These are phyloP conservation scores for Inga oerstediana DNA, from an alignment of 306 rosid species.

Conservation along the genomic window DNA sequence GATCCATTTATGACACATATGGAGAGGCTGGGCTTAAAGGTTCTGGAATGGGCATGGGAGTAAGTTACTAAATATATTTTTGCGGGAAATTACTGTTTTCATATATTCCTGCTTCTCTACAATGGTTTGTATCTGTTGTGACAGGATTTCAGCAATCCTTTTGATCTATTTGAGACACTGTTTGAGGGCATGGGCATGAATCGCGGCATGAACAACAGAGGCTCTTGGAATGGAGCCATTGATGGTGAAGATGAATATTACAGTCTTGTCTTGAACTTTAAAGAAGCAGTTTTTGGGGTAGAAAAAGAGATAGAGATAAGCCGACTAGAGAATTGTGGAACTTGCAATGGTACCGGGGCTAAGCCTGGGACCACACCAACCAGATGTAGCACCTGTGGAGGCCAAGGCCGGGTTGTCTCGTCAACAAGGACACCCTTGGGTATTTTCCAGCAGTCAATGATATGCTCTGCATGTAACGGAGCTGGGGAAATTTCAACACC, in stretches of 20 bases:
- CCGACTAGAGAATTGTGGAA: constrained; percentile 84
- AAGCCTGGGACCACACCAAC: constrained; percentile 92
- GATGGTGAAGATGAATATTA: constrained; percentile 76
- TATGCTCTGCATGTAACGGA: constrained; percentile 93
- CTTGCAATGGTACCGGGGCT: constrained; percentile 94
- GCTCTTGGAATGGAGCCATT: constrained; percentile 49
- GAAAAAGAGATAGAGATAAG: constrained; percentile 93
- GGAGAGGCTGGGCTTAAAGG: constrained; percentile 99
- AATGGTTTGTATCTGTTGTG: constrained; percentile 21
- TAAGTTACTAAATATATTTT: constrained; percentile 52
- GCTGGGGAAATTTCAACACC: constrained; percentile 88
- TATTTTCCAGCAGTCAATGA: constrained; percentile 98
- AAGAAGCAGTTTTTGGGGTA: constrained; percentile 95
- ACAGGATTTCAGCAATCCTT: constrained; percentile 55
- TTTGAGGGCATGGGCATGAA: constrained; percentile 57
- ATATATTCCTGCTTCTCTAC: constrained; percentile 23
- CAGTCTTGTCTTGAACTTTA: constrained; percentile 81
- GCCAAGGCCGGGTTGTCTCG: constrained; percentile 93
- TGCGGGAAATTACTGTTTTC: constrained; percentile 7
- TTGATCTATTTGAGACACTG: constrained; percentile 53
- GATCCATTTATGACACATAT: constrained; percentile 79
- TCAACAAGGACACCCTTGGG: constrained; percentile 95
- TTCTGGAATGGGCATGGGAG: constrained; percentile 84
- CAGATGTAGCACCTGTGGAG: constrained; percentile 87
- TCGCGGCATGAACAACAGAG: constrained; percentile 47